Base-by-base conservation (phyloP, 2,329 filamentous ascomycete genomes). In the Aureobasidium sp. region DNA sequence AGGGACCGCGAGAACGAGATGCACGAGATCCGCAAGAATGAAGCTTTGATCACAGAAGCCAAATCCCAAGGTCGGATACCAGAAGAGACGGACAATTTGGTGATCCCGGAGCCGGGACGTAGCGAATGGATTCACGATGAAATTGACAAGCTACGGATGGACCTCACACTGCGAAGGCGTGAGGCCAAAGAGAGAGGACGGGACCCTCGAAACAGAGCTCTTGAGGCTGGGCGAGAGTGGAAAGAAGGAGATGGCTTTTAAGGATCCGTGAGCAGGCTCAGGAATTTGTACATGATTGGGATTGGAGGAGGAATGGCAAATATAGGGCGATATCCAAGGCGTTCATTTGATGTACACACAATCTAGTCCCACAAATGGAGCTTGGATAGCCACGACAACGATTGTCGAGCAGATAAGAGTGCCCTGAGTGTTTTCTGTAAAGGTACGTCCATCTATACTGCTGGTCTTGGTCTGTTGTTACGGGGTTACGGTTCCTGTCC, bases 231-330 rank as follows among this genome's bases (percentile, higher is more conserved):
- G 30, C 71, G 78, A 49, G 65, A 68, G 39, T 81, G 77, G 78
- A 73, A 73, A 32, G 75, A 78, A 38, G 78, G 76, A 1, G 77
- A 80, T 63, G 76, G 75, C 2, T 80, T 74, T 60, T 80, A 64
- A 71, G 38, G 3, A 25, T 19, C 35, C 14, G 37, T 37, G 44
- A 48, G 2, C 10, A 17, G n/a, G 5, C 10, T 19, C 25, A 12
- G 30, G 7, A 6, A 11, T 11, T 1, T 35, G n/a, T 45, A 35
- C 7, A 38, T 16, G 35, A 38, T 38, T 38, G 35, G 35, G 35
- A 38, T 35, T n/a, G n/a, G n/a, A n/a, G 21, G 44, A 37, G 32
- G 44, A 7, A 48, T 48, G 30, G 44, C 44, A n/a, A n/a, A 37
- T 48, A 10, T 30, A 14, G 25, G 21, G 32, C 14, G 21, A 19